A percentile compares a stretch with the other conserved stretches of the same genome.
Conservation (phyloP, 306 rosid genomes). For the Delonix regia region DNA sequence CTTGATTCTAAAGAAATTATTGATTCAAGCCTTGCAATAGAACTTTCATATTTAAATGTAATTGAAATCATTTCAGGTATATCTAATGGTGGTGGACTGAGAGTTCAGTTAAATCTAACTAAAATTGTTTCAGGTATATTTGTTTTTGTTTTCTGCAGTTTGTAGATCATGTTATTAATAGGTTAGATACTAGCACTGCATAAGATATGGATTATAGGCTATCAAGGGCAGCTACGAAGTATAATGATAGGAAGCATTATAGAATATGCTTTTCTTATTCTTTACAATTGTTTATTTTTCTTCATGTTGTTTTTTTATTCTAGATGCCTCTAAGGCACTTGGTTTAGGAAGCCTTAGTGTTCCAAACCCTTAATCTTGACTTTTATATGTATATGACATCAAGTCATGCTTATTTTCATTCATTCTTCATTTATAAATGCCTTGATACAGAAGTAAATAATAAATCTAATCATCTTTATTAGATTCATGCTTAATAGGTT, state of each 20-base stretch:
- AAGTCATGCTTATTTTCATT: not conserved
- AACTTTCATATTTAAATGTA: too few species aligned
- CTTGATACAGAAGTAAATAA: not conserved
- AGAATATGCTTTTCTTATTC: slow-evolving; percentile 58
- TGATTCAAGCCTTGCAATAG: too few species aligned
- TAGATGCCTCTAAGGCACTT: not conserved
- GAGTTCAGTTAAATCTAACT: too few species aligned
- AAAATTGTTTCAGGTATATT: too few species aligned
- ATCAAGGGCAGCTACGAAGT: slow-evolving; percentile 93
- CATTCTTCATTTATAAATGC: too few species aligned
- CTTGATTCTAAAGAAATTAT: too few species aligned
- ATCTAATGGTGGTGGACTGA: too few species aligned
- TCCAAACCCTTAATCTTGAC: not conserved
- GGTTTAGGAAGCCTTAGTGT: not conserved
- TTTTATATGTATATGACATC: not conserved
- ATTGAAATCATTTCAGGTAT: too few species aligned
- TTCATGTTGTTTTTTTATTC: not conserved
- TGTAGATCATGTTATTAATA: slow-evolving; percentile 91
- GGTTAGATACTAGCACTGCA: slow-evolving; percentile 84
- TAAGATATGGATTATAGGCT: slow-evolving; percentile 80
- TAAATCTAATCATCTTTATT: not conserved
- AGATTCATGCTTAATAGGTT: not conserved
- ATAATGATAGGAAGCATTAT: slow-evolving; percentile 85
- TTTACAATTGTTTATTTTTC: not conserved
- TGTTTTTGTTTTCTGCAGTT: slow-evolving; percentile 62